Evolutionary conservation across 1,284 basidiomycete genomes (phyloP).

Genomic region (Tilletiaria anomala): DNA sequence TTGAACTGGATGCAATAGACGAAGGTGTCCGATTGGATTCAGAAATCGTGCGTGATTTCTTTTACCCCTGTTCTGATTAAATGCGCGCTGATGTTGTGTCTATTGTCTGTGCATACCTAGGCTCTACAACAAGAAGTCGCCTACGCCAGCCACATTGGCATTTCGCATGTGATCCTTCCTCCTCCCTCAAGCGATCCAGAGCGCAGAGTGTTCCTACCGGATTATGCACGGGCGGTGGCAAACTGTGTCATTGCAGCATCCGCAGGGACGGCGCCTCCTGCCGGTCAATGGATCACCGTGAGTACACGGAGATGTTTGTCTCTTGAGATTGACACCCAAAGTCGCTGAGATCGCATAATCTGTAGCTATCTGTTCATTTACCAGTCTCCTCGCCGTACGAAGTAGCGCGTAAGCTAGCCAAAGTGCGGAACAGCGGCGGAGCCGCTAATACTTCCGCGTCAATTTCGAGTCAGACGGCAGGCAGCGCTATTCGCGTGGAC

Average conservation of each 20-base stretch:
- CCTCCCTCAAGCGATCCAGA: constrained; percentile 55
- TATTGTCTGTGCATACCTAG: constrained; percentile 41
- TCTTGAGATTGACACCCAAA: too few species aligned
- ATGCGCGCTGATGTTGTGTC: neutral
- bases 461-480: too few species aligned
- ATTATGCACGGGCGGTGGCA: constrained; percentile 72
- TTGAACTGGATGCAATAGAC: constrained; percentile 81
- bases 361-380: constrained; percentile 28
- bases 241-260: constrained; percentile 16
- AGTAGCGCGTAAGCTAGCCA: neutral
- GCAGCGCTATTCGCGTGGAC: constrained; percentile 54
- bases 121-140: constrained; percentile 84
- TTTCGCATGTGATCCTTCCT: constrained; percentile 74
- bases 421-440: too few species aligned
- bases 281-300: constrained; percentile 22
- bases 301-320: too few species aligned
- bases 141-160: constrained; percentile 80
- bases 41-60: constrained; percentile 48
- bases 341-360: too few species aligned
- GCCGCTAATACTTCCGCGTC: too few species aligned
- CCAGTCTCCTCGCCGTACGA: constrained; percentile 27
- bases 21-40: constrained; percentile 91
- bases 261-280: constrained; percentile 15
- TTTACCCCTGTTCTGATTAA: constrained; percentile 2
- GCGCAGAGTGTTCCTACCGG: constrained; percentile 58